Conservation (phyloP, 495 filamentous ascomycete species). For the Penicillium simplicissimum region DNA sequence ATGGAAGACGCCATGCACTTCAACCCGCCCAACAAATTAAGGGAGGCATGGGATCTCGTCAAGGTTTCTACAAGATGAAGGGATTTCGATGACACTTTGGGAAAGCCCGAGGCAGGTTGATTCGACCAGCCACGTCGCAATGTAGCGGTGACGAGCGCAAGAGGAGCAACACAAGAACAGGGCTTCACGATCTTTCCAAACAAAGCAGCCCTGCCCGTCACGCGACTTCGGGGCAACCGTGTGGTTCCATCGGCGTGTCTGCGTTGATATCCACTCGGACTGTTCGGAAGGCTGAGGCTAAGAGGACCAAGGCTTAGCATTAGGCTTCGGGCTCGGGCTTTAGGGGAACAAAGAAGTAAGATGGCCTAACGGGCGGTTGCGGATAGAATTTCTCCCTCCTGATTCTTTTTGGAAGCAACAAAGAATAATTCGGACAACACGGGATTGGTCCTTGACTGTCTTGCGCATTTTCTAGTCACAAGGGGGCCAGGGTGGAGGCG, state of each 20-base stretch:
- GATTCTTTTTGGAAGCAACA: conserved; percentile 5
- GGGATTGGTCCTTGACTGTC: background rate
- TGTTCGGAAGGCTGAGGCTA: conserved; percentile 30
- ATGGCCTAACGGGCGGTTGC: conserved; percentile 26
- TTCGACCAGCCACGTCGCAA: conserved; percentile 6
- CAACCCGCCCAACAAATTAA: background rate
- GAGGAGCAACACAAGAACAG: background rate
- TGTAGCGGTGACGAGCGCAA: conserved; percentile 35
- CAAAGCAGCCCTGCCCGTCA: conserved; percentile 24
- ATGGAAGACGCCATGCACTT: conserved; percentile 24
- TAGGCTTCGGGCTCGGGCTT: conserved; percentile 1
- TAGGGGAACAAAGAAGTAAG: conserved; percentile 7
- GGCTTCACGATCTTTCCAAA: conserved; percentile 7
- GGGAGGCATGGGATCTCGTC: background rate
- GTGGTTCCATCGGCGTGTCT: conserved; percentile 33
- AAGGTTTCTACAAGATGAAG: background rate
- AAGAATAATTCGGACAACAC: background rate
- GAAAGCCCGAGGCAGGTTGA: background rate
- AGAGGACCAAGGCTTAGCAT: background rate
- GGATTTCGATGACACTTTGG: conserved; percentile 11
- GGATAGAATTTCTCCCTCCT: conserved; percentile 16
- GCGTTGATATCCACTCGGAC: conserved; percentile 42
- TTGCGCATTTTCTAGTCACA: background rate
- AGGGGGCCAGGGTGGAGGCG: background rate
- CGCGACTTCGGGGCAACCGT: conserved; percentile 17